Evolutionary conservation across 805 yeast genomes (phyloP).

Genomic region (Sungouiella blattae): DNA sequence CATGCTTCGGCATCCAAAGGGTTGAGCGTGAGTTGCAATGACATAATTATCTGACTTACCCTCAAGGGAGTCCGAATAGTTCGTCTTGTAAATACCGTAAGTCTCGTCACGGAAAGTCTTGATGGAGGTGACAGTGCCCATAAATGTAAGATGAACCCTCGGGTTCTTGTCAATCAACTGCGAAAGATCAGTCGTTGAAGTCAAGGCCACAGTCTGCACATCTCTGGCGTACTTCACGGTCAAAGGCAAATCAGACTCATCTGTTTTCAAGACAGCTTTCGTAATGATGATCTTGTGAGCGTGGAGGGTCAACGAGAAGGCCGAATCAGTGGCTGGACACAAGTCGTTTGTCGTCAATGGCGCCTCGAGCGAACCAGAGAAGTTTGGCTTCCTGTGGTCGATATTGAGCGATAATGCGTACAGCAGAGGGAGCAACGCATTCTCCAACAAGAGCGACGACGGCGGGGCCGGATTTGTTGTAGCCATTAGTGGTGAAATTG

Average conservation of each 20-base stretch:
- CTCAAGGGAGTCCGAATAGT: conserved; percentile 48
- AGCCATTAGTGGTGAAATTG: not conserved
- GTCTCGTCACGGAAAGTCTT: conserved; percentile 56
- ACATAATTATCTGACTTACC: conserved; percentile 50
- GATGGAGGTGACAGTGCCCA: conserved; percentile 51
- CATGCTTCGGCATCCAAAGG: conserved; percentile 56
- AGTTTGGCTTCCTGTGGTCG: conserved; percentile 45
- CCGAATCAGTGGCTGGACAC: conserved; percentile 2
- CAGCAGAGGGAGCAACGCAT: conserved; percentile 31
- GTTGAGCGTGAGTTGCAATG: conserved; percentile 72
- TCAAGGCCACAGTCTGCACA: conserved; percentile 31
- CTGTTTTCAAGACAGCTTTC: conserved; percentile 20
- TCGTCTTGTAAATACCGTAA: conserved; percentile 65
- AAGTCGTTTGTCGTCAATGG: conserved; percentile 23
- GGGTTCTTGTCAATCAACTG: conserved; percentile 9
- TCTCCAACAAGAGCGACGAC: conserved; percentile 23
- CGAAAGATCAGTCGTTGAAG: conserved; percentile 14
- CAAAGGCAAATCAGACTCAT: conserved; percentile 14
- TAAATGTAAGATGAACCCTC: conserved; percentile 32
- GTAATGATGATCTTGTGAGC: conserved; percentile 41
- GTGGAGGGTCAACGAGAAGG: conserved; percentile 31
- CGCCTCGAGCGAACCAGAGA: conserved; percentile 39
- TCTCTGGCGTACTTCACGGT: conserved; percentile 39
- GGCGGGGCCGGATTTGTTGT: conserved; percentile 1
- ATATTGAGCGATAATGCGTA: conserved; percentile 39